A percentile compares a stretch with the other conserved stretches of the same genome.
phyloP scores from a whole-genome alignment of 257 asterid genomes.

The Leonotis leonurus region DNA sequence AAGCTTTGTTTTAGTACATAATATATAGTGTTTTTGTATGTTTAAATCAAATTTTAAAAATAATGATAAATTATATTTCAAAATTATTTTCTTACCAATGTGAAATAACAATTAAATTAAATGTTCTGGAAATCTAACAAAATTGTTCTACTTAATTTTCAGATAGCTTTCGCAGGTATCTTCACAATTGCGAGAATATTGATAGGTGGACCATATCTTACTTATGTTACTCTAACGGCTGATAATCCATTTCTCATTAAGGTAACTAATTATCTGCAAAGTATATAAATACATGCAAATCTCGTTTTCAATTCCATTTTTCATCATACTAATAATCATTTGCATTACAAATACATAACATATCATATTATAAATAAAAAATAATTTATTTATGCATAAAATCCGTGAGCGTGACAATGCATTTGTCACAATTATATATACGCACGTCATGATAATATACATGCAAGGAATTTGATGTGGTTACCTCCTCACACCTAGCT shows the following conservation, averaged over 20 bases:
- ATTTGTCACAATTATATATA: no score
- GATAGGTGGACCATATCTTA: conserved; percentile 75
- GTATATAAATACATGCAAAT: background rate
- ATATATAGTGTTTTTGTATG: no score
- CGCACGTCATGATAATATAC: no score
- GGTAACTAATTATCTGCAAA: conserved; percentile 25
- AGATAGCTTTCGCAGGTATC: conserved; percentile 56
- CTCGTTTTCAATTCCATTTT: background rate
- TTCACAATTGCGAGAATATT: conserved; percentile 70
- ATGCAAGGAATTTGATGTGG: no score
- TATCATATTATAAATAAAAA: no score
- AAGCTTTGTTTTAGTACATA: no score
- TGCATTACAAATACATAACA: background rate
- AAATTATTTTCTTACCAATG: background rate
- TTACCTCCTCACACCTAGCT: no score
- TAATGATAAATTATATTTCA: background rate
- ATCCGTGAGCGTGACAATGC: no score
- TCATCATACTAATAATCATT: no score
- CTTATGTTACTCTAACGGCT: conserved; percentile 59
- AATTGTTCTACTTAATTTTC: conserved; percentile 1
- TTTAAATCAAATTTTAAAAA: no score
- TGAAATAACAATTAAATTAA: background rate
- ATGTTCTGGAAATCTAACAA: background rate
- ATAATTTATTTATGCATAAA: no score
- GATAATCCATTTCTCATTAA: conserved; percentile 64